Evolutionary conservation across 176 grass and related monocot species (phyloP).

Genomic region (Saccharum officinarum): DNA sequence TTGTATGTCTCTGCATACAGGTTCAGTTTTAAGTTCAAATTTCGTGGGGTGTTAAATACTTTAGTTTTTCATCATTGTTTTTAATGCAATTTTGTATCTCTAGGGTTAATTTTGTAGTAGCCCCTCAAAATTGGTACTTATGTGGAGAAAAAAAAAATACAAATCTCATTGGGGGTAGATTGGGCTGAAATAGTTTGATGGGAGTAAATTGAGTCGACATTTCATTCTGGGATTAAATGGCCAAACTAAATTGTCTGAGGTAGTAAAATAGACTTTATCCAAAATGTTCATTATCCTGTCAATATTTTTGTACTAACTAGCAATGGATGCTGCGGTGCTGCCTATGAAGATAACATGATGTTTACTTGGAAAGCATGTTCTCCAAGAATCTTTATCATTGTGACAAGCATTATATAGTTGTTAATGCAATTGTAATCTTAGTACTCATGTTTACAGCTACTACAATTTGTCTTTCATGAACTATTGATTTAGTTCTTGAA

Average conservation of each 20-base stretch:
- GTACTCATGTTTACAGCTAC: background rate
- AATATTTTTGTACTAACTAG: conserved; percentile 18
- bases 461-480: background rate
- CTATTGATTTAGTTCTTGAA: conserved; percentile 19
- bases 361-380: conserved; percentile 2
- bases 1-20: background rate
- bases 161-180: background rate
- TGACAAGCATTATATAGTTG: background rate
- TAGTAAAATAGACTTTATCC: background rate
- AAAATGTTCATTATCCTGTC: background rate
- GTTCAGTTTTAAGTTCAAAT: background rate
- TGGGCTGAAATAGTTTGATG: background rate
- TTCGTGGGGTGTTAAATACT: background rate
- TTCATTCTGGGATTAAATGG: background rate
- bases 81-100: background rate
- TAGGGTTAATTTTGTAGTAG: background rate
- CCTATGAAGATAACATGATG: background rate
- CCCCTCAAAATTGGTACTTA: background rate
- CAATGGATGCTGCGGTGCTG: background rate
- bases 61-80: background rate
- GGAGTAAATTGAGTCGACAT: background rate
- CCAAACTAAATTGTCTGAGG: background rate
- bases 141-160: background rate
- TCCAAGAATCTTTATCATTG: background rate
- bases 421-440: background rate